Percentiles rank a stretch among this genome's conserved stretches.
Evolutionary conservation across 495 filamentous ascomycete genomes (phyloP).

Genomic region (Penicillium flavigenum): DNA sequence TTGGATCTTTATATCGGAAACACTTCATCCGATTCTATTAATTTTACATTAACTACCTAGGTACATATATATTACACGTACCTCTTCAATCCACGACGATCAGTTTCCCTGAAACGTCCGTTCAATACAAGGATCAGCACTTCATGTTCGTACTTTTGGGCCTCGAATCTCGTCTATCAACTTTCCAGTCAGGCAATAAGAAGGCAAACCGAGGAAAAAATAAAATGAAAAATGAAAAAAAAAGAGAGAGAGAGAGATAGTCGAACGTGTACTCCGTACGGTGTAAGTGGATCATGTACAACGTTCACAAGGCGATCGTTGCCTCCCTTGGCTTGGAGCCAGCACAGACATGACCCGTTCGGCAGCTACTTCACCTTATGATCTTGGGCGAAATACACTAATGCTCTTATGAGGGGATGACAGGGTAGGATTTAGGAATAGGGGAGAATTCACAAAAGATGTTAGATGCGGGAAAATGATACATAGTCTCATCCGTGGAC

Average conservation of each 20-base stretch:
- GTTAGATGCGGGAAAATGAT: too few species aligned
- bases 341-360: background rate
- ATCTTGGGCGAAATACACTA: background rate
- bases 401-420: background rate
- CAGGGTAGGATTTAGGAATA: too few species aligned
- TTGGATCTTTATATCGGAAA: too few species aligned
- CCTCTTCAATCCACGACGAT: conserved; percentile 7
- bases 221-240: too few species aligned
- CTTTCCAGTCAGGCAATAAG: too few species aligned
- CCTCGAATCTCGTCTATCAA: background rate
- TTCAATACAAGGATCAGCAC: conserved; percentile 24
- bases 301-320: background rate
- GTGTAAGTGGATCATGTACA: background rate
- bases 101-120: conserved; percentile 28
- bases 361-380: background rate
- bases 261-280: background rate
- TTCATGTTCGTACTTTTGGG: background rate
- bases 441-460: too few species aligned
- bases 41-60: too few species aligned
- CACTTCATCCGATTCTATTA: too few species aligned
- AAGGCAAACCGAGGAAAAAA: too few species aligned
- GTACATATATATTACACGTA: too few species aligned
- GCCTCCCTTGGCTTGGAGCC: background rate
- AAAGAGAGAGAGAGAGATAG: too few species aligned
- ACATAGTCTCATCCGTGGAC: too few species aligned